Percentiles rank a stretch among this genome's conserved stretches.
Evolutionary conservation across 2,329 filamentous ascomycete species (phyloP).

Genomic region (Ceratocystis albifundus): DNA sequence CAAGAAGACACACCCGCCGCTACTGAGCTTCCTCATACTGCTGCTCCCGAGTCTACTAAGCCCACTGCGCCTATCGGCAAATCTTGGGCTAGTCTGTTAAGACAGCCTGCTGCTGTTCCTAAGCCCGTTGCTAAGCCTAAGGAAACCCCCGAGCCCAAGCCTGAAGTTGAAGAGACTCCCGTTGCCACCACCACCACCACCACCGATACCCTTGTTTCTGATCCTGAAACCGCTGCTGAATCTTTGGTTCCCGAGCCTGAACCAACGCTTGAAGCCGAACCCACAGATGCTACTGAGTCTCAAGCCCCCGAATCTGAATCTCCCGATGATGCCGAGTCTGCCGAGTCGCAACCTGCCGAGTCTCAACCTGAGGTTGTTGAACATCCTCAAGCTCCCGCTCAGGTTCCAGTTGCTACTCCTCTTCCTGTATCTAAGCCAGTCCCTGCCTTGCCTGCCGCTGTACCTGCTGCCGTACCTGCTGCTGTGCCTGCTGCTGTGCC

Average conservation of each 20-base stretch:
- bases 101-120: conserved; percentile 44
- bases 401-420: conserved; percentile 42
- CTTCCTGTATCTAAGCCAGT: conserved; percentile 57
- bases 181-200: conserved; percentile 23
- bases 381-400: conserved; percentile 29
- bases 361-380: conserved; percentile 33
- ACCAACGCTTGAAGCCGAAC: conserved; percentile 3
- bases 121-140: conserved; percentile 48
- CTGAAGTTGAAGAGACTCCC: conserved; percentile 29
- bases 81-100: conserved; percentile 68
- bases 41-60: conserved; percentile 32
- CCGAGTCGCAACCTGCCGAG: conserved; percentile 28
- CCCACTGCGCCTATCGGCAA: conserved; percentile 36
- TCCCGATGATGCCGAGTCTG: conserved; percentile 29
- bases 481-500: conserved; percentile 45
- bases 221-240: conserved; percentile 7
- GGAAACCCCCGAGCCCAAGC: conserved; percentile 36
- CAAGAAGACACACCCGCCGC: conserved; percentile 29
- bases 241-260: conserved; percentile 17
- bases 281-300: conserved; percentile 29
- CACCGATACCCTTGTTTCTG: conserved; percentile 2
- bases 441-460: conserved; percentile 47
- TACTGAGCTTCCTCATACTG: conserved; percentile 24
- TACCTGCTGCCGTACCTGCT: conserved; percentile 57
- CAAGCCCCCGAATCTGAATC: not conserved